Evolutionary conservation across 2,329 filamentous ascomycete species (phyloP), one percentile per base, ranked within the genome.

Genomic region (Xenoacremonium recifei): DNA sequence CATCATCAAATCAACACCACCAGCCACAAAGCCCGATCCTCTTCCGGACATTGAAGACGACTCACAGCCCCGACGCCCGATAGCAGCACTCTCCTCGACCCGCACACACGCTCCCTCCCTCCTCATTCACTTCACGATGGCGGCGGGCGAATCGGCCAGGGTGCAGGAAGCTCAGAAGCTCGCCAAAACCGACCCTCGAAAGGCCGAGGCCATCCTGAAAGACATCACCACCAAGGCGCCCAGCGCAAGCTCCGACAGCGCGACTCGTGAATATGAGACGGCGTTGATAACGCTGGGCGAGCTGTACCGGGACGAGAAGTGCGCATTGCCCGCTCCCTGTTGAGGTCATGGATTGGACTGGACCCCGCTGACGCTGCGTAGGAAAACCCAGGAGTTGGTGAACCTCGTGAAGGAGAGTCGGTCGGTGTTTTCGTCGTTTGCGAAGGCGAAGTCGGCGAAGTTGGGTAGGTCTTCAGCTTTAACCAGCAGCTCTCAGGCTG

Each of bases 391-490:
- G 62, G 88, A 95, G 60, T 82, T 99, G 47, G 89, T 95, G 49
- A 84, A 90, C 59, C 79, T 99, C 53, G 85, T 99, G 59, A 91
- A 86, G 62, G 88, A 89, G 66, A 96, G 90, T 68, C 83, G 92
- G 62, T 87, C 87, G 53, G 87, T 93, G 33, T 83, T 99, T 53
- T 96, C 92, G 44, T 93, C 89, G 51, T 97, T 99, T 68, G 93
- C 93, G 53, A 96, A 97, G 77, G 93, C 95, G 49, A 99, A 99
- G 81, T 97, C 93, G 21, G 89, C 93, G 42, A 99, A 99, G 73
- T 77, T 99, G 49, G 89, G 93, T 97, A 83, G 53, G 84, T 49
- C 33, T 32, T 15, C 12, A n/a, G n/a, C n/a, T n/a, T n/a, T n/a
- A n/a, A n/a, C n/a, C n/a, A n/a, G n/a, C n/a, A n/a, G n/a, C 10